Evolutionary conservation across 768 basidiomycete genomes (phyloP).

Genomic region (Mrakia gelida): DNA sequence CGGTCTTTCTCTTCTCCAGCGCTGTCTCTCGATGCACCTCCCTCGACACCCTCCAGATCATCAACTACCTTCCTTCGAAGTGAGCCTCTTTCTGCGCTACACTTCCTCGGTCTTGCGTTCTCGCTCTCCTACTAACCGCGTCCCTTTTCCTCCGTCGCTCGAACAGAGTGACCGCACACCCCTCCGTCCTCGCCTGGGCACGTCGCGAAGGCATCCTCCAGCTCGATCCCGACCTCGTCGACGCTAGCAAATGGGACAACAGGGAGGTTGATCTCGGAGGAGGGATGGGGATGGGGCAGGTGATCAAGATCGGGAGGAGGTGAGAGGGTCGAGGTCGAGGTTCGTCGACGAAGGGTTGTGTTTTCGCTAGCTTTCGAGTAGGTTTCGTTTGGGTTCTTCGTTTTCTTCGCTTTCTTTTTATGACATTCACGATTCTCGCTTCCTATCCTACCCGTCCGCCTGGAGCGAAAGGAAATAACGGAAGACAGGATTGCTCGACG

Average conservation of each 20-base stretch:
- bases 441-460: background rate
- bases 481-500: too few relatives aligned
- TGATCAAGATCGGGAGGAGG: background rate
- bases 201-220: background rate
- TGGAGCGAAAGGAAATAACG: background rate
- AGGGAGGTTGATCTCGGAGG: slow-evolving; percentile 5
- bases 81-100: background rate
- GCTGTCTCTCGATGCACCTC: slow-evolving; percentile 17
- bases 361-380: too few relatives aligned
- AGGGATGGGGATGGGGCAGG: slow-evolving; percentile 4
- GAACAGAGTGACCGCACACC: background rate
- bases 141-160: background rate
- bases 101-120: background rate
- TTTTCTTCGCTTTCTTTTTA: too few relatives aligned
- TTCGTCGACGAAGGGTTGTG: too few relatives aligned
- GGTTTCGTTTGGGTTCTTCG: too few relatives aligned
- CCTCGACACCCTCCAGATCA: slow-evolving; percentile 23
- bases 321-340: background rate
- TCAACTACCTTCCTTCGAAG: slow-evolving; percentile 16
- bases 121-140: background rate
- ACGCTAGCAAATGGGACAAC: background rate
- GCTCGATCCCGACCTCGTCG: background rate
- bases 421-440: background rate
- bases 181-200: slow-evolving; percentile 1
- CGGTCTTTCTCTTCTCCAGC: background rate